Evolutionary conservation across 495 filamentous ascomycete genomes (phyloP), one percentile per base, ranked within the genome.

Genomic region (Tuber umbilicatum): DNA sequence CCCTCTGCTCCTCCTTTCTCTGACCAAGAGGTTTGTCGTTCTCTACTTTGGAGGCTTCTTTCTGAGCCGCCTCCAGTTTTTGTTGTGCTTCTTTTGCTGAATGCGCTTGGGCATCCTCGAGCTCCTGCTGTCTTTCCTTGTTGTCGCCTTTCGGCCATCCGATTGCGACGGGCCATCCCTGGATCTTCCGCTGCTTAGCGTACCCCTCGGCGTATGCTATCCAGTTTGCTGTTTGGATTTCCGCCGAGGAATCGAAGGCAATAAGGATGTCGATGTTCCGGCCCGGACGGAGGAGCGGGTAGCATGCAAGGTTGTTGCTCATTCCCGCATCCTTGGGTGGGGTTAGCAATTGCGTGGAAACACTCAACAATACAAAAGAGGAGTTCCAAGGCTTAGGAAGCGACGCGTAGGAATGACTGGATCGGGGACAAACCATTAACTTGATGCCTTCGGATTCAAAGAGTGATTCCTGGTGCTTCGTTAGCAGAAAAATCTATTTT

Each of bases 231-330:
- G 89, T 90, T 80, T 91, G 91, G 71, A 94, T 90, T 74, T 96
- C 92, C 43, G 93, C 92, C 9, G 90, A 92, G 1, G 91, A 91
- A 82, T 97, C 93, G 78, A 97, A 96, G 27, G 92, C 91, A 37
- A 99, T 88, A n/a, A 99, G 85, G 60, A 99, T 87, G 79, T 99
- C 95, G 27, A 98, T 89, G 77, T 95, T 89, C 40, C 95, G 87
- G 5, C 93, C 94, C 0, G 91, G 93, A 31, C 95, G 88, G 38
- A 99, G 89, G 9, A 98, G 87, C 0, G 95, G 95, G 83, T 99
- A 99, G 40, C 97, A 92, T 6, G 95, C 94, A 5, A 99, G 87
- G 79, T 99, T 99, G 82, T 98, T 98, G 71, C 91, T 93, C 94
- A 99, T 99, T 19, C 95, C 95, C 9, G 95, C 93, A 84, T 99